Base-by-base conservation (phyloP, 345 rosid genomes). In the Raphanus sativus region DNA sequence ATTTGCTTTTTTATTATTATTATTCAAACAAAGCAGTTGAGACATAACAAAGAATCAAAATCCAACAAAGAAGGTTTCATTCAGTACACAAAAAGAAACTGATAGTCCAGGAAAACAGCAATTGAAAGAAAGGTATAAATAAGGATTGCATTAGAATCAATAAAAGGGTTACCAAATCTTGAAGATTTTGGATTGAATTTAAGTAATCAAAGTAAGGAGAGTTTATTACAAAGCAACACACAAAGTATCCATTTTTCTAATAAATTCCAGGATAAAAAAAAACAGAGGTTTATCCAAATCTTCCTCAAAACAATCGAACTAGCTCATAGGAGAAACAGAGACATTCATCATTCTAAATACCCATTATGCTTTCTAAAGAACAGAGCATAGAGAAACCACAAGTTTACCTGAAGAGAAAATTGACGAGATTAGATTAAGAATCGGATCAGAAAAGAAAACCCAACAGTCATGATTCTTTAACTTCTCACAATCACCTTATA, bases 41-140 rank as follows among this genome's bases (percentile, higher is more conserved):
- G 56, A 50, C 66, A 74, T 30, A 62, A 68, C 66, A 79, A 73
- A 74, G 78, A 79, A 79, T 79, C 75, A 62, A 54, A 33, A 59
- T 26, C 13, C 6, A 71, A 65, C 58, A 60, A 67, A 66, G 67
- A 76, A 62, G 54, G 48, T n/a, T n/a, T n/a, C n/a, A 76, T 69
- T 0, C 62, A 68, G 62, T 40, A 64, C 59, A 58, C 67, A 65
- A 63, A n/a, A 4, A 4, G 61, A 64, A 70, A 64, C 60, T 69
- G 69, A 25, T 45, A 10, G 28, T 33, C 5, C 75, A 21, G 59
- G 70, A 71, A 72, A 61, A 65, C 63, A 73, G 13, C 25, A 25
- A 8, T n/a, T 79, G 60, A 16, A 72, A 74, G 82, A 52, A 79
- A 79, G 71, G 82, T 79, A 78, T 72, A 21, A 45, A 28, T 12